Evolutionary conservation across 768 basidiomycete genomes (phyloP).

Genomic region (Macrolepiota albuminosa): DNA sequence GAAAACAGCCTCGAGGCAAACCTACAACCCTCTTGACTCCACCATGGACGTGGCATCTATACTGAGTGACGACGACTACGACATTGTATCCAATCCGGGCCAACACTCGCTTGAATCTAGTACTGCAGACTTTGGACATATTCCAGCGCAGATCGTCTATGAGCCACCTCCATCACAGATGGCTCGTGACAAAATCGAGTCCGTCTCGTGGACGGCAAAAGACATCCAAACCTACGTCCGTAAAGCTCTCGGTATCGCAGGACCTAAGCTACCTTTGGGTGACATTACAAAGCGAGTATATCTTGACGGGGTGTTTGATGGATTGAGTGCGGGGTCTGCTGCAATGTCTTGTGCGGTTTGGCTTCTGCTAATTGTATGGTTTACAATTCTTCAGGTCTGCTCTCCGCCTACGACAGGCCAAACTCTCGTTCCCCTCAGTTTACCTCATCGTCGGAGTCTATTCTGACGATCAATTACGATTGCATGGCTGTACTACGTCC

Average conservation of each 20-base stretch:
- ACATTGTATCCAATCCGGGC: slow-evolving; percentile 66
- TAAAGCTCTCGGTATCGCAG: slow-evolving; percentile 29
- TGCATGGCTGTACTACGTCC: slow-evolving; percentile 32
- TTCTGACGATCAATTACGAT: slow-evolving; percentile 76
- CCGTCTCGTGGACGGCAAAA: slow-evolving; percentile 47
- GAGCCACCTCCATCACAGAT: slow-evolving; percentile 51
- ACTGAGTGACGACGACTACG: slow-evolving; percentile 72
- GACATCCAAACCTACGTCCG: slow-evolving; percentile 71
- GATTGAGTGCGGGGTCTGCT: slow-evolving; percentile 50
- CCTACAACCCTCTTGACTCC: slow-evolving; percentile 2
- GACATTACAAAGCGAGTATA: slow-evolving; percentile 68
- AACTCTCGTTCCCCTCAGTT: slow-evolving; percentile 86
- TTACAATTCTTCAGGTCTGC: slow-evolving; percentile 59
- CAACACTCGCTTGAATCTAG: slow-evolving; percentile 45
- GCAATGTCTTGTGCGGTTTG: neutral
- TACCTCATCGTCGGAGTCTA: slow-evolving; percentile 90
- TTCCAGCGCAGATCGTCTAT: slow-evolving; percentile 20
- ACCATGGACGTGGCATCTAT: slow-evolving; percentile 34
- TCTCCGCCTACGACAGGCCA: slow-evolving; percentile 93
- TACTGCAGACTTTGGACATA: slow-evolving; percentile 42
- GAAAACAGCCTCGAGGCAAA: slow-evolving; percentile 12
- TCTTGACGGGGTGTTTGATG: slow-evolving; percentile 74
- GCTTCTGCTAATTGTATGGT: slow-evolving; percentile 1
- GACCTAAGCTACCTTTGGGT: slow-evolving; percentile 16
- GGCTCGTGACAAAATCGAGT: slow-evolving; percentile 49